Percentiles rank a stretch among this genome's conserved stretches.
Conservation (phyloP, 441 rosid species). For the Monsonia emarginata region DNA sequence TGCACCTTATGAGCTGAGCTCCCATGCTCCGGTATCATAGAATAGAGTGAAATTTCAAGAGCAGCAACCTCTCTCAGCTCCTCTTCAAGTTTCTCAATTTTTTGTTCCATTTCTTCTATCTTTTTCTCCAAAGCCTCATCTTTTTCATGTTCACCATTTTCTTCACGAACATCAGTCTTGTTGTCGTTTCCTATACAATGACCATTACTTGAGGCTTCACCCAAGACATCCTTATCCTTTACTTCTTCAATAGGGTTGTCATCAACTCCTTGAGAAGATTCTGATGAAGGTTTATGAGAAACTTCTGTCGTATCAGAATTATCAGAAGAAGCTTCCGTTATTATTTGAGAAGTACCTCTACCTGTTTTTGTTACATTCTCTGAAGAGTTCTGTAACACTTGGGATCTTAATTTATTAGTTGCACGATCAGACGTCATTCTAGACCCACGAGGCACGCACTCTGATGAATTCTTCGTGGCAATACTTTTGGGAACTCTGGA, state of each 20-base stretch:
- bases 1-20: constrained; percentile 84
- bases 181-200: constrained; percentile 25
- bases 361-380: constrained; percentile 34
- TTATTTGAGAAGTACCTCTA: constrained; percentile 24
- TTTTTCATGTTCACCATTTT: constrained; percentile 37
- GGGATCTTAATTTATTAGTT: constrained; percentile 29
- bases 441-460: constrained; percentile 28
- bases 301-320: constrained; percentile 23
- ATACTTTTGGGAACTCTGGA: constrained; percentile 25
- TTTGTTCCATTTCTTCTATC: constrained; percentile 59
- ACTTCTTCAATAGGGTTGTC: constrained; percentile 29
- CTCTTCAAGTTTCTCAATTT: constrained; percentile 67
- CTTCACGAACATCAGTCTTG: constrained; percentile 42
- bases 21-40: constrained; percentile 84
- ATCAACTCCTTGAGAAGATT: constrained; percentile 26
- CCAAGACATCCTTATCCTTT: constrained; percentile 24
- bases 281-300: constrained; percentile 30
- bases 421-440: constrained; percentile 24
- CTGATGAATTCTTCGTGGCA: constrained; percentile 26
- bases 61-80: constrained; percentile 93
- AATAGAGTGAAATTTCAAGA: constrained; percentile 74
- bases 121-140: constrained; percentile 40
- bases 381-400: constrained; percentile 24
- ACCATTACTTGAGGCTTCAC: constrained; percentile 23
- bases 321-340: constrained; percentile 23